Evolutionary conservation across 2,329 filamentous ascomycete species (phyloP), one percentile per base, ranked within the genome.

Genomic region (Cordyceps militaris): DNA sequence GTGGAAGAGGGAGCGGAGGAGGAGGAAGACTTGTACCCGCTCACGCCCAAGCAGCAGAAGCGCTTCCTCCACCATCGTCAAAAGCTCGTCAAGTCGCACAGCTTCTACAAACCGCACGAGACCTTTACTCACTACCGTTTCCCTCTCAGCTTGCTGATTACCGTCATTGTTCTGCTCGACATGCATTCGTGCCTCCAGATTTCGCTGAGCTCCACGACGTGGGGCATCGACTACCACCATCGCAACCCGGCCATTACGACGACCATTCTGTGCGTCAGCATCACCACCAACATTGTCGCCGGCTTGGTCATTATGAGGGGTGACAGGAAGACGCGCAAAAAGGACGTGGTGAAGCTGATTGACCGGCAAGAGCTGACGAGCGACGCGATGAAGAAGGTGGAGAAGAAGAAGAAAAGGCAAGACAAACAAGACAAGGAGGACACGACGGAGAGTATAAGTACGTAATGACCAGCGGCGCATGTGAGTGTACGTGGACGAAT

Each of bases 71-170:
- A 94, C 67, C 90, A 95, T 66, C 87, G 92, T 66, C 80, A 78
- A 63, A 93, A 92, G 66, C 88, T 94, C 66, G 80, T 87, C 66
- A 90, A 87, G 64, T 91, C 87, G 0, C 90, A 95, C 69, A 91
- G 88, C 6, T 95, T 93, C 71, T 95, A 95, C 77, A 92, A 92
- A 66, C 89, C 90, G 0, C 87, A 95, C 70, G 90, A 95, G 71
- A 95, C 90, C 0, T 78, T 83, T 34, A 95, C 90, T 0, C 90
- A 95, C 68, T 79, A 84, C 67, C 87, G 90, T 0, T 95, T 95
- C 61, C 89, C 90, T 0, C 75, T 92, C 1, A 79, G 81, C 32
- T 77, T 91, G 6, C 83, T 95, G 32, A 79, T 94, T 38, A 84
- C 88, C 58, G 85, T 93, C 59, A 86, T 93, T n/a, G 77, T 89